These are phyloP conservation scores for Phaeomoniella chlamydospora DNA, from an alignment of 2,329 filamentous ascomycete genomes.

Conservation along the genomic window DNA sequence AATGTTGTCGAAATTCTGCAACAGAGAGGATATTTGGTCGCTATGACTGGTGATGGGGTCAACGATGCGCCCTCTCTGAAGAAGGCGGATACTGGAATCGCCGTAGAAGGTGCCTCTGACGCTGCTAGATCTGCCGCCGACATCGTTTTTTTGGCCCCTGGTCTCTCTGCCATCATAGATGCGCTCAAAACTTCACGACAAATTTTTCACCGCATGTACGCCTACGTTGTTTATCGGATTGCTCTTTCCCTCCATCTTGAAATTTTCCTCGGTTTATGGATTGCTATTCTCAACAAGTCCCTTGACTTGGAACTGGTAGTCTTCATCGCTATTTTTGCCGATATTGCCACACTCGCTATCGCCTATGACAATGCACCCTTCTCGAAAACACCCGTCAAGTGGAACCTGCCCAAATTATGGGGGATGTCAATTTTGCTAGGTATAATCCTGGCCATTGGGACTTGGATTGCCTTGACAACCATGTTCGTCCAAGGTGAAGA, in stretches of 20 bases:
- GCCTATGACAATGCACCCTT: slow-evolving; percentile 87
- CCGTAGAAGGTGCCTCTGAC: slow-evolving; percentile 82
- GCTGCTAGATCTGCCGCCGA: slow-evolving; percentile 83
- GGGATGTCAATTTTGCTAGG: slow-evolving; percentile 80
- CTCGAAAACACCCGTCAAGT: slow-evolving; percentile 77
- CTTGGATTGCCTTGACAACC: slow-evolving; percentile 80
- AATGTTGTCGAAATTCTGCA: slow-evolving; percentile 87
- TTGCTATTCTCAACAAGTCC: slow-evolving; percentile 70
- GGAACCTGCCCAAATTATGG: slow-evolving; percentile 90
- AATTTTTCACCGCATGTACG: slow-evolving; percentile 95
- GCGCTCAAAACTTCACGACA: slow-evolving; percentile 85
- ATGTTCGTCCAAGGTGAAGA: slow-evolving; percentile 55
- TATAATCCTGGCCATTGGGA: slow-evolving; percentile 64
- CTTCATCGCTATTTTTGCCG: slow-evolving; percentile 89
- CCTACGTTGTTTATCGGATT: slow-evolving; percentile 91
- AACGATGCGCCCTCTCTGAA: slow-evolving; percentile 87
- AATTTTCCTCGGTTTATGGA: slow-evolving; percentile 85
- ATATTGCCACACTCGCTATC: slow-evolving; percentile 82
- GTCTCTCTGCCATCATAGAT: slow-evolving; percentile 84
- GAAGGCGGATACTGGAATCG: slow-evolving; percentile 93
- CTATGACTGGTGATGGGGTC: slow-evolving; percentile 93
- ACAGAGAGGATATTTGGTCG: slow-evolving; percentile 83
- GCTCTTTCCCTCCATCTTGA: slow-evolving; percentile 81
- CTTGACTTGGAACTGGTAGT: slow-evolving; percentile 79
- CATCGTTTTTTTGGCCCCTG: slow-evolving; percentile 85